These are phyloP conservation scores for Closterium sp. DNA, from an alignment of 139 green algal species.

Conservation along the genomic window DNA sequence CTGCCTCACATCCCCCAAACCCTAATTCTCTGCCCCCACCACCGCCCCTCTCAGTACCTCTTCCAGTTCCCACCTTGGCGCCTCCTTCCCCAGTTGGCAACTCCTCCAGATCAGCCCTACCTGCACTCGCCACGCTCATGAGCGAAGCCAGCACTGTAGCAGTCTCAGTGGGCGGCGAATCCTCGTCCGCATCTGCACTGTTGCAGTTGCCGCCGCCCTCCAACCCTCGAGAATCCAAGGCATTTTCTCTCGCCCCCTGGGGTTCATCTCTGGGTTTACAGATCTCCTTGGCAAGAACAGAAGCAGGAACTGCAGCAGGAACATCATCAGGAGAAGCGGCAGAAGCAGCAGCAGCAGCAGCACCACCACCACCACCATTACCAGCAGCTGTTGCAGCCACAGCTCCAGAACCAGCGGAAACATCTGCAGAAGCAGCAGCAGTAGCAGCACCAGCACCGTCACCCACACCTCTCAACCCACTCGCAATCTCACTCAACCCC, in stretches of 20 bases:
- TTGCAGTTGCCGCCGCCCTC: not conserved
- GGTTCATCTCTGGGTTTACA: not conserved
- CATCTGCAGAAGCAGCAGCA: no score
- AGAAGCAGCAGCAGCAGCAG: not conserved
- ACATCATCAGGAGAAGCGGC: not conserved
- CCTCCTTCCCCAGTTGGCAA: not conserved
- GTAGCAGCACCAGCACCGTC: no score
- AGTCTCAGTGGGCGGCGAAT: not conserved
- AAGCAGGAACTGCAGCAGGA: not conserved
- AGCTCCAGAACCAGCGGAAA: no score
- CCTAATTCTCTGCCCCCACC: not conserved
- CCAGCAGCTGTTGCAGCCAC: no score
- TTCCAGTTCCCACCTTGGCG: no score
- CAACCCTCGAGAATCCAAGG: not conserved
- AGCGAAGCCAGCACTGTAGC: not conserved
- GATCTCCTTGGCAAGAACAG: not conserved
- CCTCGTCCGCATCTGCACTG: not conserved
- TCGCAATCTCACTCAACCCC: not conserved
- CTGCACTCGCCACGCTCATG: not conserved
- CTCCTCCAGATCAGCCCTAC: not conserved
- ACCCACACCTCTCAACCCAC: not conserved
- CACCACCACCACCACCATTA: not conserved
- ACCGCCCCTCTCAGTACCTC: not conserved
- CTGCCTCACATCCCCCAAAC: not conserved
- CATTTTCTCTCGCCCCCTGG: not conserved